A percentile compares a stretch with the other conserved stretches of the same genome.
Conservation (phyloP, 2,329 filamentous ascomycete genomes). For the Raffaelea deltoideospora region DNA sequence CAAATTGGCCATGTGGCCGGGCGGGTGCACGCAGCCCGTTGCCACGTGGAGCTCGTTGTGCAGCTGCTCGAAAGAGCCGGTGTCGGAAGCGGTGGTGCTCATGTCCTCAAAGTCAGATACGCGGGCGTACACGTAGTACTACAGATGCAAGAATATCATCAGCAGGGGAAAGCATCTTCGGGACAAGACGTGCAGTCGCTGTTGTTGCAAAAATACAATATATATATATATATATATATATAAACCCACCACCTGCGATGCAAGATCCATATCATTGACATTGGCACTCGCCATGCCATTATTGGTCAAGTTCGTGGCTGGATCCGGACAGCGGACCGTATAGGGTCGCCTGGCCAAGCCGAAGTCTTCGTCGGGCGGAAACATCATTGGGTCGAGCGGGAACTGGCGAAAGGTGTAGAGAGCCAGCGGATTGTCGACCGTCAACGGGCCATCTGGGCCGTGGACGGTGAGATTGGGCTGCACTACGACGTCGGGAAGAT, state of each 20-base stretch:
- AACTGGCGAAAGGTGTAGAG: constrained; percentile 30
- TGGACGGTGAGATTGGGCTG: constrained; percentile 4
- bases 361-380: constrained; percentile 12
- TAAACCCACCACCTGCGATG: constrained; percentile 24
- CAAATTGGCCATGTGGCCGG: constrained; percentile 15
- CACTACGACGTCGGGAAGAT: constrained; percentile 19
- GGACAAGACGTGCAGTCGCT: no score
- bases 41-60: constrained; percentile 22
- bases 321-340: constrained; percentile 21
- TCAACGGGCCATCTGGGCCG: constrained; percentile 7
- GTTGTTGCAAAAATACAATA: no score
- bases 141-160: no score
- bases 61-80: constrained; percentile 22
- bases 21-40: constrained; percentile 16
- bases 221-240: background rate
- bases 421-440: constrained; percentile 29
- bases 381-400: constrained; percentile 14
- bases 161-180: no score
- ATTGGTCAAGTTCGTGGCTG: constrained; percentile 18
- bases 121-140: constrained; percentile 23
- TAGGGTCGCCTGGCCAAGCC: constrained; percentile 13
- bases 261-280: constrained; percentile 19
- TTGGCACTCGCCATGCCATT: constrained; percentile 21
- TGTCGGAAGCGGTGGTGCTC: constrained; percentile 18
- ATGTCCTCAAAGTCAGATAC: constrained; percentile 20